phyloP scores from a whole-genome alignment of 2,329 filamentous ascomycete species.

The Pseudogymnoascus sp. region DNA sequence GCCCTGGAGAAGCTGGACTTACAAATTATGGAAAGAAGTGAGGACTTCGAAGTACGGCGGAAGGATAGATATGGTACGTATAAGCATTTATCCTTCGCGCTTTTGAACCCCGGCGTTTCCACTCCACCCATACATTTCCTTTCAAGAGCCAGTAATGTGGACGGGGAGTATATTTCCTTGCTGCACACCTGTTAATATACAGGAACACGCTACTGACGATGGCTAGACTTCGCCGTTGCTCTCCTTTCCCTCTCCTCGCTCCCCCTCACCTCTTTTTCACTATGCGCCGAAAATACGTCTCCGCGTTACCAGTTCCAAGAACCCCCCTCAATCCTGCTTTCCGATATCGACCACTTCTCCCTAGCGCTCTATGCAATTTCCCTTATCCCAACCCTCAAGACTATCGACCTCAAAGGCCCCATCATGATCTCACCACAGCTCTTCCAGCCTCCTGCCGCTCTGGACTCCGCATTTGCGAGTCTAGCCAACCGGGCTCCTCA shows the following conservation, averaged over 20 bases:
- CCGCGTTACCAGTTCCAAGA: constrained; percentile 8
- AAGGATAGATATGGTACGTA: constrained; percentile 7
- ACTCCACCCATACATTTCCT: not conserved
- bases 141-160: not conserved
- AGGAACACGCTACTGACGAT: not conserved
- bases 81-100: not conserved
- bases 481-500: not conserved
- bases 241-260: constrained; percentile 6
- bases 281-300: not conserved
- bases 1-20: not conserved
- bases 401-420: constrained; percentile 8
- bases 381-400: constrained; percentile 11
- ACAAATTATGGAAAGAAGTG: not conserved
- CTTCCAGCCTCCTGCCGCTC: not conserved
- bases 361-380: constrained; percentile 12
- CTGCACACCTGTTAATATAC: not conserved
- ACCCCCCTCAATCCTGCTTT: not conserved
- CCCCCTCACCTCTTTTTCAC: not conserved
- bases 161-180: not conserved
- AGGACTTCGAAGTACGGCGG: not conserved
- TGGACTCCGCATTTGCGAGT: not conserved
- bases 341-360: constrained; percentile 10
- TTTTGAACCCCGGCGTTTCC: not conserved
- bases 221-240: constrained; percentile 1
- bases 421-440: constrained; percentile 14